Percentiles rank a stretch among this genome's conserved stretches.
Conservation (phyloP, 108 stramenopile genomes). For the Pseudonitzschia multistriata region DNA sequence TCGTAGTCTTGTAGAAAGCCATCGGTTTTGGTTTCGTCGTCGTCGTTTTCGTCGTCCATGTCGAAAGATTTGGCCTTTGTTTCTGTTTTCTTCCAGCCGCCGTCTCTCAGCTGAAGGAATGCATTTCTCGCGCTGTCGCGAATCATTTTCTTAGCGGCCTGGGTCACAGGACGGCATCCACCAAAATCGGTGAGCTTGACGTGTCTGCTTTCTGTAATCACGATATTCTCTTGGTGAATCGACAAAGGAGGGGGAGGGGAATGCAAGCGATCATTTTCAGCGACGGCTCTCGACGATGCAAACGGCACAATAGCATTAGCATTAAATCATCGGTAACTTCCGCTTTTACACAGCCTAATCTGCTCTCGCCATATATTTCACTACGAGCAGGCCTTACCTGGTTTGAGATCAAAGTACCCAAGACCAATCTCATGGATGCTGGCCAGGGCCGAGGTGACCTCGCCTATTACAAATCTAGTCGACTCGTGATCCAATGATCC, state of each 20-base stretch:
- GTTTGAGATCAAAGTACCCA: slow-evolving; percentile 92
- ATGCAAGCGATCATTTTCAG: slow-evolving; percentile 28
- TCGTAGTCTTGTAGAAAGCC: slow-evolving; percentile 11
- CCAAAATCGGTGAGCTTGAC: slow-evolving; percentile 97
- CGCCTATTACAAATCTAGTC: slow-evolving; percentile 88
- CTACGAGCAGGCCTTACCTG: slow-evolving; percentile 17
- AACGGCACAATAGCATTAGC: background rate
- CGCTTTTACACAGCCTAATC: background rate
- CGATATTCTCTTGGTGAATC: slow-evolving; percentile 64
- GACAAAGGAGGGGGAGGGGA: background rate
- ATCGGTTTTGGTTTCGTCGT: slow-evolving; percentile 3
- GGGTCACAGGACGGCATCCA: slow-evolving; percentile 83
- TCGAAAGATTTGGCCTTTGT: slow-evolving; percentile 16
- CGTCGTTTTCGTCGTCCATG: slow-evolving; percentile 22
- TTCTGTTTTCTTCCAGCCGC: slow-evolving; percentile 74
- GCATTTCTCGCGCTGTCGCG: slow-evolving; percentile 50
- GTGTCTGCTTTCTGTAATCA: slow-evolving; percentile 94
- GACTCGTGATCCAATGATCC: slow-evolving; percentile 90
- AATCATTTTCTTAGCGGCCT: slow-evolving; percentile 53
- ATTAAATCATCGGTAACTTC: too few species aligned
- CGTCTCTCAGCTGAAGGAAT: slow-evolving; percentile 77
- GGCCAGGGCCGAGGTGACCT: slow-evolving; percentile 83
- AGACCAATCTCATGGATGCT: slow-evolving; percentile 88
- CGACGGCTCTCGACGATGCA: background rate
- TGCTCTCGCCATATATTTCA: background rate